Percentiles rank a stretch among this genome's conserved stretches.
phyloP scores from a whole-genome alignment of 2,329 filamentous ascomycete species.

The Bipolaris victoriae region DNA sequence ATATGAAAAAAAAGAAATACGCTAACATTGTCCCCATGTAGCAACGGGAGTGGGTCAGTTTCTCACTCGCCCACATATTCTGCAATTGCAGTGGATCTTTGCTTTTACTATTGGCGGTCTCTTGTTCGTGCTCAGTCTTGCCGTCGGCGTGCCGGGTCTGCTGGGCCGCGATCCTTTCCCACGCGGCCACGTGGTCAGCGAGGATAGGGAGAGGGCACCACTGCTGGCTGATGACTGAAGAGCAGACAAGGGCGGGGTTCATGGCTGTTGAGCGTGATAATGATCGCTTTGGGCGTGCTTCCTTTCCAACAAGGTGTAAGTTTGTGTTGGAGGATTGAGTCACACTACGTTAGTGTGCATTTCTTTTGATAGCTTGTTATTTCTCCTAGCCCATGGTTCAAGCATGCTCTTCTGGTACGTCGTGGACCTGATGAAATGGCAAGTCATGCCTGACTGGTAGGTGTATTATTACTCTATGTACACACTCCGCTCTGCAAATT shows the following conservation, averaged over 20 bases:
- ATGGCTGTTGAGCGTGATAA: background rate
- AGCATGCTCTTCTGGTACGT: background rate
- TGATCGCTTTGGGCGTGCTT: too few species aligned
- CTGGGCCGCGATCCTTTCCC: slow-evolving; percentile 65
- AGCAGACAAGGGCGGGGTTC: too few species aligned
- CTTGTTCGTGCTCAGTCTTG: slow-evolving; percentile 71
- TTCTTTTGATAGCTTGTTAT: too few species aligned
- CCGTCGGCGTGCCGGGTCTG: slow-evolving; percentile 68
- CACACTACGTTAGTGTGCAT: too few species aligned
- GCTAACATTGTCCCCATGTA: slow-evolving; percentile 31
- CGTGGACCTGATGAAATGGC: background rate
- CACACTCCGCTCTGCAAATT: background rate
- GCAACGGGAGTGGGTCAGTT: slow-evolving; percentile 79
- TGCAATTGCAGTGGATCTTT: slow-evolving; percentile 92
- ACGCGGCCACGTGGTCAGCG: slow-evolving; percentile 51
- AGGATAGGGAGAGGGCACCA: slow-evolving; percentile 61
- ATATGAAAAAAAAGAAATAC: background rate
- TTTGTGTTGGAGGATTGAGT: background rate
- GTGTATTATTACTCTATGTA: slow-evolving; percentile 7
- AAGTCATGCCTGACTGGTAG: background rate
- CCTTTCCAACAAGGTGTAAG: background rate
- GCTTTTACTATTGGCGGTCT: slow-evolving; percentile 81
- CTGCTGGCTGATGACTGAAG: slow-evolving; percentile 51
- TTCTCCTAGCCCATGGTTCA: too few species aligned
- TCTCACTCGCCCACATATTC: slow-evolving; percentile 69